These are phyloP conservation scores for Colletotrichum nymphaeae DNA, from an alignment of 2,329 filamentous ascomycete genomes.

Conservation along the genomic window DNA sequence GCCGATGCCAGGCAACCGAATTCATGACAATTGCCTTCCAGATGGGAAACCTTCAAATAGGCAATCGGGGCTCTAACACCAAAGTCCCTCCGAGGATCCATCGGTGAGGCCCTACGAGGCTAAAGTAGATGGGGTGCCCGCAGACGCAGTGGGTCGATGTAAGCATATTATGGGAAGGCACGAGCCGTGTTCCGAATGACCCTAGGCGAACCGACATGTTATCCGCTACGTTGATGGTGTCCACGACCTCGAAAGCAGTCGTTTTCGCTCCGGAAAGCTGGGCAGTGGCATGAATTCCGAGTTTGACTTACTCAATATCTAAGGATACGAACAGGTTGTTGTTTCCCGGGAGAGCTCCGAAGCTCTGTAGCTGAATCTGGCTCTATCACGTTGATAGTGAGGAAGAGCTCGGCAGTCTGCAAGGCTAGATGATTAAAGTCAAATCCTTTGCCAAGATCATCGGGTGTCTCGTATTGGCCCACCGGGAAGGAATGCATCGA, in stretches of 20 bases:
- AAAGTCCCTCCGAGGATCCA: not conserved
- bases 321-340: too few relatives aligned
- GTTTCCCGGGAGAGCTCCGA: too few relatives aligned
- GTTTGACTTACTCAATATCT: too few relatives aligned
- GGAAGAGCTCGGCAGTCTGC: too few relatives aligned
- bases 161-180: not conserved
- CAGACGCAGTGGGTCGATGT: not conserved
- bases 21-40: not conserved
- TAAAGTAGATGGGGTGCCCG: not conserved
- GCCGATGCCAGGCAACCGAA: not conserved
- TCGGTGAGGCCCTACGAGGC: not conserved
- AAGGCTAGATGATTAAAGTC: not conserved
- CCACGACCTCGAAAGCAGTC: too few relatives aligned
- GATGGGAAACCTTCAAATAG: not conserved
- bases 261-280: not conserved
- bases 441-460: not conserved
- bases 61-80: too few relatives aligned
- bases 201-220: not conserved
- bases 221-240: not conserved
- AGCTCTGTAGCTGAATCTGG: too few relatives aligned
- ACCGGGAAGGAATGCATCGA: not conserved
- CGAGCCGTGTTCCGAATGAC: not conserved
- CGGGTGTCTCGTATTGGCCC: not conserved
- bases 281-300: not conserved
- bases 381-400: too few relatives aligned